Conservation (phyloP, 768 basidiomycete species). For the Tulasnella sp. region DNA sequence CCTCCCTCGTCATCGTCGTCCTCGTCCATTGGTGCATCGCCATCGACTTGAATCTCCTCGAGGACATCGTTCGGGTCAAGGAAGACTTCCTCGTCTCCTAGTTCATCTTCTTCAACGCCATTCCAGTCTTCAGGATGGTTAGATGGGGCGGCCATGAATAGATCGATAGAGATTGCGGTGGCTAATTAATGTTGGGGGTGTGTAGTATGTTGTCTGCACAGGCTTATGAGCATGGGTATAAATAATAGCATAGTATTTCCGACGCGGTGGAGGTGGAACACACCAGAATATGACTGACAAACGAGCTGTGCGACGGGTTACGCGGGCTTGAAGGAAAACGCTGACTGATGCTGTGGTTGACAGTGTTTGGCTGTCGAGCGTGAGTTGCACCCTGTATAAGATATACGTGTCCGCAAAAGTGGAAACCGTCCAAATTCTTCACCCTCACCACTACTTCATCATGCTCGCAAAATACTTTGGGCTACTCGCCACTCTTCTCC, state of each 20-base stretch:
- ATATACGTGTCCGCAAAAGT: conserved; percentile 10
- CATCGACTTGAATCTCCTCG: conserved; percentile 46
- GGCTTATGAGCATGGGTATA: too few species aligned
- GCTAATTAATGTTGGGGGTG: too few species aligned
- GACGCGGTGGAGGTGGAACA: conserved; percentile 4
- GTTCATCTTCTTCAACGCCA: conserved; percentile 26
- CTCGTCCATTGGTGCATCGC: conserved; percentile 58
- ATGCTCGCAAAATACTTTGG: conserved; percentile 31
- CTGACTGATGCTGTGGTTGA: neutral
- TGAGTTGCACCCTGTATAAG: neutral
- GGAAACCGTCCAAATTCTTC: neutral
- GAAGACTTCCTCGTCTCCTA: conserved; percentile 43
- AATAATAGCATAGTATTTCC: too few species aligned
- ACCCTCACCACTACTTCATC: neutral
- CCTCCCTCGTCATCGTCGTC: conserved; percentile 33
- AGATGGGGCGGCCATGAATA: conserved; percentile 14
- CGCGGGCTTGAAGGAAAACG: neutral
- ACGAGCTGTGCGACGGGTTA: neutral
- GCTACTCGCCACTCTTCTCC: conserved; percentile 45
- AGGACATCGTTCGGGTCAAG: conserved; percentile 57
- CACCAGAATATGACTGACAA: neutral
- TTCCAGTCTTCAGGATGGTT: conserved; percentile 27
- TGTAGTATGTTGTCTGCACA: too few species aligned
- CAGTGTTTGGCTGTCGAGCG: neutral
- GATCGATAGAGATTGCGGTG: neutral